Evolutionary conservation across 2,329 filamentous ascomycete species (phyloP).

Genomic region (Trichoderma gracile): DNA sequence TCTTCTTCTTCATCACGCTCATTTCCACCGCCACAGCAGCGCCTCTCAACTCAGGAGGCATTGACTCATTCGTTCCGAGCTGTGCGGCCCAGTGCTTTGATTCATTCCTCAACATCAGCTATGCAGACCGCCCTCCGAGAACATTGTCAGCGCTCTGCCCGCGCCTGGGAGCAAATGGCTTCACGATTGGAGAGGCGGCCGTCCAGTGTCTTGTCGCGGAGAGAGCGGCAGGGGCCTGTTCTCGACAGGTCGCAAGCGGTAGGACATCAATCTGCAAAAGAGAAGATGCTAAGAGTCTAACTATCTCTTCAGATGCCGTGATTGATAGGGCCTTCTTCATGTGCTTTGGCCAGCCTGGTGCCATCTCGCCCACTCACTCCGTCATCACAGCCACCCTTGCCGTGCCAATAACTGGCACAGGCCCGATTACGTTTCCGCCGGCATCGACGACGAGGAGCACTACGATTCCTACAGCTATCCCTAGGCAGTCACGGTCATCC

Average conservation of each 20-base stretch:
- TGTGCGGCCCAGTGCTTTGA: slow-evolving; percentile 64
- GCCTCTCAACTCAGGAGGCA: slow-evolving; percentile 38
- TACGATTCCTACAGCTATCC: slow-evolving; percentile 5
- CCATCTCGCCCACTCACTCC: slow-evolving; percentile 58
- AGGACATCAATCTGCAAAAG: slow-evolving; percentile 27
- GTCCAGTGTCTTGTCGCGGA: slow-evolving; percentile 65
- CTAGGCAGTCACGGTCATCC: not conserved
- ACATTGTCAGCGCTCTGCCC: slow-evolving; percentile 66
- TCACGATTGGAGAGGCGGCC: slow-evolving; percentile 71
- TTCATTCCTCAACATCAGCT: slow-evolving; percentile 64
- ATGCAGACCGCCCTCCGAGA: slow-evolving; percentile 51
- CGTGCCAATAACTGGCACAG: slow-evolving; percentile 18
- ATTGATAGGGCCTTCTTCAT: slow-evolving; percentile 57
- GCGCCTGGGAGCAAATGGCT: slow-evolving; percentile 58
- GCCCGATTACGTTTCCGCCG: slow-evolving; percentile 22
- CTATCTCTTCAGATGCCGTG: slow-evolving; percentile 40
- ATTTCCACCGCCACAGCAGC: slow-evolving; percentile 33
- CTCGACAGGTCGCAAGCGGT: slow-evolving; percentile 44
- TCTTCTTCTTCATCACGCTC: slow-evolving; percentile 36
- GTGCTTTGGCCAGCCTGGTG: slow-evolving; percentile 53
- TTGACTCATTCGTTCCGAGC: slow-evolving; percentile 51
- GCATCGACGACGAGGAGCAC: not conserved
- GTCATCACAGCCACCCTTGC: slow-evolving; percentile 57
- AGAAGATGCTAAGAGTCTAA: not conserved
- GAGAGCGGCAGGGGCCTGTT: slow-evolving; percentile 52